phyloP scores from a whole-genome alignment of 2,329 filamentous ascomycete species.

The Phialophora macrospora region DNA sequence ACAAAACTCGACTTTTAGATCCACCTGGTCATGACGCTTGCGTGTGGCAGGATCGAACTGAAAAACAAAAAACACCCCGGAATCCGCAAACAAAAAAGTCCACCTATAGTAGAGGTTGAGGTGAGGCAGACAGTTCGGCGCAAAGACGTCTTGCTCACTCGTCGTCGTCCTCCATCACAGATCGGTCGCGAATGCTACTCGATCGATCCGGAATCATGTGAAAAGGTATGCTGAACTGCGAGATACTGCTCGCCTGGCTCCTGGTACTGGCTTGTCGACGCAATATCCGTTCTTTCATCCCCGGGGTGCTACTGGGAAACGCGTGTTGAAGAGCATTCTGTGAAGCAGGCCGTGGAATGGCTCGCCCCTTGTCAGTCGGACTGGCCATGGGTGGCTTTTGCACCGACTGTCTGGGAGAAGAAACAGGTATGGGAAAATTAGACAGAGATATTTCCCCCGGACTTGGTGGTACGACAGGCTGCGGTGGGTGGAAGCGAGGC shows the following conservation, averaged over 20 bases:
- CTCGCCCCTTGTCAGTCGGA: not conserved
- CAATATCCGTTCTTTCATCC: slow-evolving; percentile 23
- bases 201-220: slow-evolving; percentile 38
- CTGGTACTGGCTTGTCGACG: slow-evolving; percentile 26
- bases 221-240: slow-evolving; percentile 35
- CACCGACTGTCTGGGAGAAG: slow-evolving; percentile 26
- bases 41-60: not conserved
- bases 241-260: slow-evolving; percentile 31
- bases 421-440: slow-evolving; percentile 32
- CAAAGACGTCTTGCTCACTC: not conserved
- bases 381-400: slow-evolving; percentile 1
- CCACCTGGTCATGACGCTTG: slow-evolving; percentile 2
- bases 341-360: not conserved
- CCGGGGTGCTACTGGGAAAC: slow-evolving; percentile 15
- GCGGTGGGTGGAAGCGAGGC: slow-evolving; percentile 13
- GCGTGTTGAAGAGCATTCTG: slow-evolving; percentile 18
- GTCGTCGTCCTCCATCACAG: slow-evolving; percentile 27
- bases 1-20: slow-evolving; percentile 9
- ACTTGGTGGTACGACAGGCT: slow-evolving; percentile 27
- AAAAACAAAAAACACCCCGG: not conserved
- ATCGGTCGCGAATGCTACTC: slow-evolving; percentile 34
- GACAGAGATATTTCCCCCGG: slow-evolving; percentile 35
- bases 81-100: not conserved
- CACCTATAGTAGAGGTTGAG: not conserved
- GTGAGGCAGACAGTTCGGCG: not conserved